Base-by-base conservation (phyloP, 2,329 filamentous ascomycete species). In the Neocatenulostroma microsporum region DNA sequence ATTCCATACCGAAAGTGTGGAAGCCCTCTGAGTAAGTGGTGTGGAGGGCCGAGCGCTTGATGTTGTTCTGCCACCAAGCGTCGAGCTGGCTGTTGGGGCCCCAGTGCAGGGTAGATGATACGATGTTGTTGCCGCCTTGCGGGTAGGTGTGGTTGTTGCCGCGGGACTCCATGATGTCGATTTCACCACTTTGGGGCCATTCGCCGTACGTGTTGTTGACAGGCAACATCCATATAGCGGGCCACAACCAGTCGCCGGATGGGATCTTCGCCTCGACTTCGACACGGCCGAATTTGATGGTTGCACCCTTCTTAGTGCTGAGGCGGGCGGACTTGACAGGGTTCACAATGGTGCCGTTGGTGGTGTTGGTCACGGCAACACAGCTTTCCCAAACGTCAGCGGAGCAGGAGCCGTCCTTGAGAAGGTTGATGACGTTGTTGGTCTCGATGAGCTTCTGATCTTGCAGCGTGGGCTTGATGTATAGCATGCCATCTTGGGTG, bases 221-320 rank as follows among this genome's bases (percentile, higher is more conserved):
- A 1, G 85, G 85, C 67, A 91, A 69, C 82, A 93, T 84, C 82
- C 83, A 88, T 53, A 93, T 89, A n/a, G 84, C 84, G 2, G 85
- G 85, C 85, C 85, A 91, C 9, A 93, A 71, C 85, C 85, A 91
- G 63, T 91, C 84, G 36, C 85, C 85, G 31, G 68, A 61, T 4
- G 85, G 84, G 19, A 91, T 64, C 61, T 80, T 80, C 18, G 85
- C 85, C 2, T 73, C 78, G 4, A 93, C 84, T 57, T 93, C 83
- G 35, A 93, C 73, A 28, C 83, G 81, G 31, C 85, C 85, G 56
- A 84, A 93, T 61, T 78, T 84, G 67, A 93, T 84, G 12, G 64
- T 72, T 5, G 77, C 77, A 12, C 80, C 76, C 28, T 74, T 74
- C 55, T 75, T 81, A 39, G 82, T 88, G 63, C 80, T 82, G 63